These are phyloP conservation scores for Taphrina wiesneri DNA, from an alignment of 1,139 yeast genomes.

Conservation along the genomic window DNA sequence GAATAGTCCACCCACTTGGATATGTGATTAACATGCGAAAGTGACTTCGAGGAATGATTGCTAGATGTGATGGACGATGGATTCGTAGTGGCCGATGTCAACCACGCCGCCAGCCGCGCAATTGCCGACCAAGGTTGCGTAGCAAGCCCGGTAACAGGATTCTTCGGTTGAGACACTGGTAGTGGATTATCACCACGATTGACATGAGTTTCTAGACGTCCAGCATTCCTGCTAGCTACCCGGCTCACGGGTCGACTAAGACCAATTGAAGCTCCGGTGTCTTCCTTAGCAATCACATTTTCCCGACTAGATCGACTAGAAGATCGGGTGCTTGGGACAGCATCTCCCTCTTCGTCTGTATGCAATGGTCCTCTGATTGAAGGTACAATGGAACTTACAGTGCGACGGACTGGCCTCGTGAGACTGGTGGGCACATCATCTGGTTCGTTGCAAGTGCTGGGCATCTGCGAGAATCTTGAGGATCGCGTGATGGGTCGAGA, in stretches of 20 bases:
- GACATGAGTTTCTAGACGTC: not conserved
- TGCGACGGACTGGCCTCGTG: slow-evolving; percentile 3
- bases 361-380: not conserved
- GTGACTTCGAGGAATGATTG: not conserved
- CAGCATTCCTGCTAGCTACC: not conserved
- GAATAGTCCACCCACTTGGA: slow-evolving; percentile 98
- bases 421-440: not conserved
- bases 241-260: slow-evolving; percentile 13
- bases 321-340: not conserved
- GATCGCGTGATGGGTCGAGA: slow-evolving; percentile 17
- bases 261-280: not conserved
- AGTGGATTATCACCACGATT: not conserved
- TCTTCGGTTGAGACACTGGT: not conserved
- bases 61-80: not conserved
- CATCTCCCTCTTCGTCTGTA: not conserved
- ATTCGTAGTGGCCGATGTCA: not conserved
- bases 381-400: not conserved
- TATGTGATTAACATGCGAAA: slow-evolving; percentile 49
- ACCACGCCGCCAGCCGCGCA: slow-evolving; percentile 5
- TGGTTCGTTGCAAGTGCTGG: not conserved
- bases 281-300: not conserved
- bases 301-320: not conserved
- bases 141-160: not conserved
- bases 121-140: not conserved
- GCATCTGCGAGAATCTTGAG: slow-evolving; percentile 11